phyloP scores from a whole-genome alignment of 805 yeast species.

The Candida pseudoglaebosa region DNA sequence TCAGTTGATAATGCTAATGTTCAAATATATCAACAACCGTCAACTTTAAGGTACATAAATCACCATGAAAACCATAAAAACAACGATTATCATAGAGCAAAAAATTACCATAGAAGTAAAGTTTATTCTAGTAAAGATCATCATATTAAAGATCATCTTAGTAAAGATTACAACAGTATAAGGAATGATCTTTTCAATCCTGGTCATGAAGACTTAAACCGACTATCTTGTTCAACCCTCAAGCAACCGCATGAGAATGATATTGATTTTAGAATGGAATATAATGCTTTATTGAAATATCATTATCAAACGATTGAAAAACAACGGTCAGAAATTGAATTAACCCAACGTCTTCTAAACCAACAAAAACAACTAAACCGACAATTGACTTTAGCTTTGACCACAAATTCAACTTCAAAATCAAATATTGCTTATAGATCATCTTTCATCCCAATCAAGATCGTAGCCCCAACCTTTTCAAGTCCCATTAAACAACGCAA shows the following conservation, averaged over 20 bases:
- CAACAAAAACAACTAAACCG: slow-evolving; percentile 20
- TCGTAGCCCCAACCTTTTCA: slow-evolving; percentile 5
- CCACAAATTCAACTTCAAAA: slow-evolving; percentile 9
- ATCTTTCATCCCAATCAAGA: slow-evolving; percentile 17
- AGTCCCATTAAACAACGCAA: not conserved
- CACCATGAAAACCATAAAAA: too few species aligned
- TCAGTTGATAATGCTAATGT: slow-evolving; percentile 11
- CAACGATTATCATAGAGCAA: slow-evolving; percentile 1
- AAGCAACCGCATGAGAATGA: not conserved
- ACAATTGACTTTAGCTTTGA: slow-evolving; percentile 3
- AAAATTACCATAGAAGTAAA: too few species aligned
- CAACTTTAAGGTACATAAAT: not conserved
- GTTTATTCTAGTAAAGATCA: too few species aligned
- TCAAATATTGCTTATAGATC: not conserved
- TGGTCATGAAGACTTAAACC: not conserved
- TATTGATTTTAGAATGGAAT: slow-evolving; percentile 12
- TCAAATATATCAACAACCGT: slow-evolving; percentile 7
- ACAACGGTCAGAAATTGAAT: slow-evolving; percentile 24
- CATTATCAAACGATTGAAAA: slow-evolving; percentile 18
- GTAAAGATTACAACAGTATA: too few species aligned
- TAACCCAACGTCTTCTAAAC: slow-evolving; percentile 18
- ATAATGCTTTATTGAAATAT: slow-evolving; percentile 23
- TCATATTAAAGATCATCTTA: too few species aligned
- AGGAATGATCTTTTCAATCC: too few species aligned
- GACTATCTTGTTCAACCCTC: not conserved